Evolutionary conservation across 2,329 filamentous ascomycete species (phyloP), one percentile per base, ranked within the genome.

Genomic region (Colletotrichum sojae): DNA sequence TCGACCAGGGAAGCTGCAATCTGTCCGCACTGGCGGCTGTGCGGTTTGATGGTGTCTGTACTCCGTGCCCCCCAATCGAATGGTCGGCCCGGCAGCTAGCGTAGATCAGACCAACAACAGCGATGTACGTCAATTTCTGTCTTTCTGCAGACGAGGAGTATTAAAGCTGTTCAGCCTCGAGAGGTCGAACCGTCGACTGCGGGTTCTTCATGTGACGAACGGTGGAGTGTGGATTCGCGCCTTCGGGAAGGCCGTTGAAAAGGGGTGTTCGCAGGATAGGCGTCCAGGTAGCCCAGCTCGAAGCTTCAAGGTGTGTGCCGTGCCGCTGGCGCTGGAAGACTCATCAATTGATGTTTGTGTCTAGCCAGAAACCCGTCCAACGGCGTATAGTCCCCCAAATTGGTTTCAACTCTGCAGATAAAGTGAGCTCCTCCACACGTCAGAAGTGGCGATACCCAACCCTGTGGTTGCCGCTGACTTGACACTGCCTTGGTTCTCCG

Each of bases 381-480:
- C 22, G n/a, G 36, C 18, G 18, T 36, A 56, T 16, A 13, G 31
- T 18, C 31, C 20, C 49, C 20, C 48, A n/a, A 13, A 40, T 62
- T 62, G 59, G 16, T 31, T 39, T 45, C 49, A 39, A 46, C 16
- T 54, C n/a, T 54, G 39, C 59, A 62, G 49, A 62, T 6, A 20
- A 16, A 31, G 10, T 39, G 16, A 48, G 31, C 51, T 46, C 48
- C 12, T 27, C 45, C 36, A 45, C 55, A 27, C 27, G 25, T 67
- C 56, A 51, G 51, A 67, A 25, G 55, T 57, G 67, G 45, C 67
- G 56, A 69, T 56, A 60, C 22, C 55, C 36, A 69, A 67, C 51
- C 36, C 51, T 65, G 31, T 36, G 53, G 49, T 67, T 54, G 54
- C 51, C 20, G 27, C 52, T 52, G 56, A 45, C 45, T 67, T 59